phyloP scores from a whole-genome alignment of 2,329 filamentous ascomycete genomes.

The Diplocarpon mali region DNA sequence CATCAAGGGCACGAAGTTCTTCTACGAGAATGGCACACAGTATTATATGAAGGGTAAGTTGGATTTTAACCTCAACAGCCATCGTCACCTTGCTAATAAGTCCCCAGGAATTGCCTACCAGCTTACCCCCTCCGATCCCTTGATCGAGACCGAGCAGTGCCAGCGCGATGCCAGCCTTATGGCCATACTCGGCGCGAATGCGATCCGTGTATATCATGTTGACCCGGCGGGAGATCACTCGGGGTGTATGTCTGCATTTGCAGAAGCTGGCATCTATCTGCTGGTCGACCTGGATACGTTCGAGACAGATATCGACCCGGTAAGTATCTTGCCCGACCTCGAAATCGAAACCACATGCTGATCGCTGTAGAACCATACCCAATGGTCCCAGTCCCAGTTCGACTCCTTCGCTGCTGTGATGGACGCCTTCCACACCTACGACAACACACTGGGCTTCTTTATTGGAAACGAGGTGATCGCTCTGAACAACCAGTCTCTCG shows the following conservation, averaged over 20 bases:
- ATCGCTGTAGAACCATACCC: constrained; percentile 38
- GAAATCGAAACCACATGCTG: background rate
- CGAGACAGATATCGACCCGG: constrained; percentile 52
- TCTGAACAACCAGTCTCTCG: constrained; percentile 42
- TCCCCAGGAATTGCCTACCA: constrained; percentile 61
- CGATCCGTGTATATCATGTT: constrained; percentile 83
- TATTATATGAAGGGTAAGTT: constrained; percentile 70
- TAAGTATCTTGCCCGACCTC: constrained; percentile 16
- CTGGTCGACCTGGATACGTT: constrained; percentile 77
- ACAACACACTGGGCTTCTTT: constrained; percentile 77
- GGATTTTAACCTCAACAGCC: background rate
- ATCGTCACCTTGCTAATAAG: constrained; percentile 6
- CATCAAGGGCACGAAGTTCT: constrained; percentile 70
- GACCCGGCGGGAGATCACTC: constrained; percentile 60
- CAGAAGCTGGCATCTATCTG: constrained; percentile 70
- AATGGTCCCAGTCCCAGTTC: constrained; percentile 65
- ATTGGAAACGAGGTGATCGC: constrained; percentile 83
- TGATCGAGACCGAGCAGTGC: constrained; percentile 68
- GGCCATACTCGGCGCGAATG: constrained; percentile 70
- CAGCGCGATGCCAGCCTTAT: constrained; percentile 64
- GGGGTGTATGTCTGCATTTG: constrained; percentile 72
- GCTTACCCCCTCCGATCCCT: constrained; percentile 54
- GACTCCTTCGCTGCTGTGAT: constrained; percentile 32
- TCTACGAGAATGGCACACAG: constrained; percentile 67
- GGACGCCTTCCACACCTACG: constrained; percentile 38